Evolutionary conservation across 2,329 filamentous ascomycete species (phyloP).

Genomic region (Neopestalotiopsis sp.): DNA sequence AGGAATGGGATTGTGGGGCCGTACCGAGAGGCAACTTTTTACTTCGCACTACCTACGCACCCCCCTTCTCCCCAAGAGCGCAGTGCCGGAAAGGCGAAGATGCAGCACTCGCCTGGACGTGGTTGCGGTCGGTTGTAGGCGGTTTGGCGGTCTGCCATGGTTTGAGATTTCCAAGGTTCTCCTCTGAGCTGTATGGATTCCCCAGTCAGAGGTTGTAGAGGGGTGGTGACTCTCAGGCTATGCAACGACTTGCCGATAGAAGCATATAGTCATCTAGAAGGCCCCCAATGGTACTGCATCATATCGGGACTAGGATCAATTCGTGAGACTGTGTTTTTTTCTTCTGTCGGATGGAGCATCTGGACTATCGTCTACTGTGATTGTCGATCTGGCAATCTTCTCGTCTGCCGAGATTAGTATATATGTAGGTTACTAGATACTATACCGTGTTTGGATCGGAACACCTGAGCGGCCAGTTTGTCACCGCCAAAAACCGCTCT

Average conservation of each 20-base stretch:
- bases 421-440: not conserved
- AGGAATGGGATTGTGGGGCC: not conserved
- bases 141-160: not conserved
- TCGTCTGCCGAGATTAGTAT: not conserved
- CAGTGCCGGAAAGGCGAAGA: not conserved
- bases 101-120: not conserved
- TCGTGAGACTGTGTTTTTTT: not conserved
- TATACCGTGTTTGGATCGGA: constrained; percentile 1
- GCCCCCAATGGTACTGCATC: not conserved
- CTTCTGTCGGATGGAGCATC: not conserved
- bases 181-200: not conserved
- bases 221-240: not conserved
- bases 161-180: not conserved
- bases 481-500: not conserved
- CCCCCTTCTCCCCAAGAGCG: not conserved
- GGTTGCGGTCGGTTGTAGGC: not conserved
- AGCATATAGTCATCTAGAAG: constrained; percentile 5
- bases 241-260: not conserved
- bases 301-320: not conserved
- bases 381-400: not conserved
- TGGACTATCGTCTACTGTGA: not conserved
- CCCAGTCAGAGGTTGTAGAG: not conserved
- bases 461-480: not conserved
- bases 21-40: not conserved
- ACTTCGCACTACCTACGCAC: too few relatives aligned